Conservation (phyloP, 495 filamentous ascomycete species). For the Tetracladium setigerum region DNA sequence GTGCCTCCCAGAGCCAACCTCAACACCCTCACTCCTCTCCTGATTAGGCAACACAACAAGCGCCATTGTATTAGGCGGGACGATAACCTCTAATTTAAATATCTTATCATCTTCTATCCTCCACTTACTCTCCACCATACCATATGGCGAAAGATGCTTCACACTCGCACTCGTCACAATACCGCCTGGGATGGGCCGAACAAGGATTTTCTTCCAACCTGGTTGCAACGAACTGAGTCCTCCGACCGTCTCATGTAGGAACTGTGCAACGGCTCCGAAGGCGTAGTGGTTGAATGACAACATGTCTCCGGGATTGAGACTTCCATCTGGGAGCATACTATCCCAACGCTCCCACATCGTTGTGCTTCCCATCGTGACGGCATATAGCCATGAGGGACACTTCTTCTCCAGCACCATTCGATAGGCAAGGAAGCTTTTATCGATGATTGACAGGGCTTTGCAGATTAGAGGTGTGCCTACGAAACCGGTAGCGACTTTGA, state of each 20-base stretch:
- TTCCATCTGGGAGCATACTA: conserved; percentile 25
- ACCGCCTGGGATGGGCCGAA: conserved; percentile 15
- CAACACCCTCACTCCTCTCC: conserved; percentile 4
- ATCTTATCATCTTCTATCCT: conserved; percentile 6
- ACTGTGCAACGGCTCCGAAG: conserved; percentile 27
- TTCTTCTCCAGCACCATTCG: conserved; percentile 17
- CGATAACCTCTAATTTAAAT: conserved; percentile 10
- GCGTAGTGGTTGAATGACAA: conserved; percentile 47
- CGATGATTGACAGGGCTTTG: conserved; percentile 31
- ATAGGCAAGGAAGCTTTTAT: conserved; percentile 26
- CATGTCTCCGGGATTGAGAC: conserved; percentile 41
- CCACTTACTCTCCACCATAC: conserved; percentile 12
- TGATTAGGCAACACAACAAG: conserved; percentile 10
- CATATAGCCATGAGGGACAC: conserved; percentile 37
- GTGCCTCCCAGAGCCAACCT: conserved; percentile 15
- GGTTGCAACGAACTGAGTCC: conserved; percentile 1
- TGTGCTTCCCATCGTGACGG: too few species aligned
- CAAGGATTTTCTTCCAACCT: conserved; percentile 13
- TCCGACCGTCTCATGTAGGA: conserved; percentile 8
- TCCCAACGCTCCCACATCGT: conserved; percentile 6
- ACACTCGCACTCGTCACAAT: conserved; percentile 13
- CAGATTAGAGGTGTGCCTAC: conserved; percentile 44
- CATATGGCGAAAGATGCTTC: conserved; percentile 11
- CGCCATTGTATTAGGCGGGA: conserved; percentile 16
- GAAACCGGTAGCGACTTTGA: conserved; percentile 45